Base-by-base conservation (phyloP, 2,329 filamentous ascomycete genomes). In the Fusarium foetens region DNA sequence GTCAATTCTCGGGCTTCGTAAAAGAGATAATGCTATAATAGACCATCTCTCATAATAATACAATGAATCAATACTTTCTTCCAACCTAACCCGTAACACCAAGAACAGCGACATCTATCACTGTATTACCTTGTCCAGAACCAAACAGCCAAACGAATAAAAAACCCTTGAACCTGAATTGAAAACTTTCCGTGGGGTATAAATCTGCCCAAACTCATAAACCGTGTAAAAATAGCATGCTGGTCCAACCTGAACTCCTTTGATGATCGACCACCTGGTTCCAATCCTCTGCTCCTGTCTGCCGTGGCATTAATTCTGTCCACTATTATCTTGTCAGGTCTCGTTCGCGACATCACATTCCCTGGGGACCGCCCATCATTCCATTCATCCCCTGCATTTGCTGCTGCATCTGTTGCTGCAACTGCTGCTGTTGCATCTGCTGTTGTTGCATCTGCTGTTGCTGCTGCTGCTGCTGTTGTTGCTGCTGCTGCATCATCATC, bases 341-440 rank as follows among this genome's bases (percentile, higher is more conserved):
- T 61, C 33, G 16, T 38, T 36, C 21, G 36, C 21, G 19, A 39
- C 54, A 53, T 77, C 81, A 86, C 84, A 86, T 86, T 42, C 83
- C 84, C 72, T 86, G 84, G 25, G 82, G 81, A 17, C 83, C 84
- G 16, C 84, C 84, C 85, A 87, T 87, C 84, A 89, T 88, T 31
- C 84, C 83, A 58, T 85, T 73, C 71, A 75, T 73, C 35, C 73
- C 72, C 27, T 76, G 73, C 70, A 76, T 73, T 33, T 75, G 73
- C 42, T 75, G 73, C n/a, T 76, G 74, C 65, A 75, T 60, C n/a
- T 75, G 73, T 31, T 63, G 74, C 51, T 63, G 74, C 45, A 75
- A 63, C 23, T 77, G 72, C 36, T 80, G 77, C 29, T 79, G 78
- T 13, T 75, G 73, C 60, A 73, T 48, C 16, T 75, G 72, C 41